Evolutionary conservation across 1,284 basidiomycete species (phyloP), one percentile per base, ranked within the genome.

Genomic region (Heterobasidion parviporum): DNA sequence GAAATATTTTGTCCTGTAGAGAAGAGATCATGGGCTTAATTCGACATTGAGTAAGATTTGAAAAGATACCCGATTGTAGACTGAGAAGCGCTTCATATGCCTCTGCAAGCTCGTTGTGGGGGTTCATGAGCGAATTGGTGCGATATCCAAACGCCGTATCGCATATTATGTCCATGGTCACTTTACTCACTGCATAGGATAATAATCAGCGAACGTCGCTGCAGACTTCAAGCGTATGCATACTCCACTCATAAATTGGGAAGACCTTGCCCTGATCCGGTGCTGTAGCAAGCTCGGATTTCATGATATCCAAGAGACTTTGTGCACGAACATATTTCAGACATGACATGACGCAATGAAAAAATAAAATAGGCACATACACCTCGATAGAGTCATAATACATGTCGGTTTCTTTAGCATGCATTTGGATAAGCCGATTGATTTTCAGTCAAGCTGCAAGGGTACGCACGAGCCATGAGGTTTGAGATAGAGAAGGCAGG

Each of bases 121-220:
- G 74, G 55, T 77, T 68, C 55, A 71, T 71, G n/a, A 80, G 64
- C 3, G 74, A 74, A 57, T 78, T 73, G 8, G 76, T 61, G 50
- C 68, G 65, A 59, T 79, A 79, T 14, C 76, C 76, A 57, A 79
- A 78, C 0, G 77, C 76, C 6, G 77, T 74, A 12, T 71, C 68
- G 63, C 76, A 78, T 38, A 80, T 77, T 54, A 80, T 77, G 57
- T 79, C 76, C 2, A 80, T 69, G 0, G 77, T 78, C 1, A 75
- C 76, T 64, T 78, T 80, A 60, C 73, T 74, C 72, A 77, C 76
- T 79, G 55, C 36, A 14, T 15, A 1, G 6, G 47, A 26, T 9
- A 26, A 26, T 36, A n/a, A 52, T 36, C 35, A 53, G 45, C 51
- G 14, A 7, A 41, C 41, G 41, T 16, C 20, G 33, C 26, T 34